Percentiles rank a stretch among this genome's conserved stretches.
Conservation (phyloP, 345 rosid species). For the Camelina hispida region DNA sequence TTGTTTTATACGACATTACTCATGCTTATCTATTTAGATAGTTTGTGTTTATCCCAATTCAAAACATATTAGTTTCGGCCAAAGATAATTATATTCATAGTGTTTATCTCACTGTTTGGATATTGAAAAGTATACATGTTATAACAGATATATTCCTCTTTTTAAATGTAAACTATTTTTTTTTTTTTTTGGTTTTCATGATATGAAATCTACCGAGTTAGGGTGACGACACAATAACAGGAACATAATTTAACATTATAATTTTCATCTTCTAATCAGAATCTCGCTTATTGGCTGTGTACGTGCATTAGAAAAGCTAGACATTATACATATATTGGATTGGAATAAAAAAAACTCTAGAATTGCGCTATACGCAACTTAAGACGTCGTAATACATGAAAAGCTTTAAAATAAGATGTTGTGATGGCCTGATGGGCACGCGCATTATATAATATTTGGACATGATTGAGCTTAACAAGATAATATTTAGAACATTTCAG, state of each 20-base stretch:
- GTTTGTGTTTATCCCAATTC: background rate
- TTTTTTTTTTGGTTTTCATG: background rate
- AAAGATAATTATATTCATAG: too few relatives aligned
- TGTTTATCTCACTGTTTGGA: background rate
- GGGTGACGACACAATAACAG: background rate
- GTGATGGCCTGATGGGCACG: background rate
- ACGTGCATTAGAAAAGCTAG: background rate
- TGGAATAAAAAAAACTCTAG: background rate
- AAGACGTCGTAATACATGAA: background rate
- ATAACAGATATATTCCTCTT: background rate
- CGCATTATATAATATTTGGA: background rate
- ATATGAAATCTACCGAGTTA: background rate
- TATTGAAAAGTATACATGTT: background rate
- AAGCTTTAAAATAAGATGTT: background rate
- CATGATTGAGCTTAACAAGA: background rate
- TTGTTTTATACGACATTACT: background rate
- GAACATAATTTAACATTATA: background rate
- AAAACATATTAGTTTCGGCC: too few relatives aligned
- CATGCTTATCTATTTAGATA: background rate
- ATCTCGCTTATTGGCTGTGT: background rate
- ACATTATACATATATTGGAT: background rate
- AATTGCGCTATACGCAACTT: conserved; percentile 1
- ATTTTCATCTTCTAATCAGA: background rate
- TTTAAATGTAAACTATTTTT: background rate
- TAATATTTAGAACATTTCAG: background rate